Evolutionary conservation across 2,329 filamentous ascomycete species (phyloP).

Genomic region (Graphiopsis chlorocephala): DNA sequence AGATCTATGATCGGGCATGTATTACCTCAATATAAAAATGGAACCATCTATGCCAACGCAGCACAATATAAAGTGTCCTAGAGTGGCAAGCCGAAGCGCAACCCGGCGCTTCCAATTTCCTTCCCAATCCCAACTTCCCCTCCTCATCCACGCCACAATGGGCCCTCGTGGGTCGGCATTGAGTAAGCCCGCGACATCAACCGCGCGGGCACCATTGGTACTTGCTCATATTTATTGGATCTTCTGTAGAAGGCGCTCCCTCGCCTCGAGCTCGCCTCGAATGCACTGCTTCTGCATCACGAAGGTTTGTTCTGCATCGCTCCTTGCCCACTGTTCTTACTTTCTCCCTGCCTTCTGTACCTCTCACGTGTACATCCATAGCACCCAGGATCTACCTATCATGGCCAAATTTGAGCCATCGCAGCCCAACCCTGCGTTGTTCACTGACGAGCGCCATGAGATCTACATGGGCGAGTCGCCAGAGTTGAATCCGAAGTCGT

Average conservation of each 20-base stretch:
- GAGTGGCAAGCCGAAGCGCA: not conserved
- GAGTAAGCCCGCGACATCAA: not conserved
- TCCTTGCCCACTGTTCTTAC: not conserved
- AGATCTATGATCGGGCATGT: not conserved
- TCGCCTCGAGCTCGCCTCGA: not conserved
- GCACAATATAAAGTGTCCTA: not conserved
- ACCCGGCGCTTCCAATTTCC: not conserved
- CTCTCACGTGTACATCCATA: not conserved
- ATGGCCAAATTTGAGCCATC: constrained; percentile 17
- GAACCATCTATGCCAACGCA: not conserved
- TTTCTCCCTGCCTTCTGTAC: not conserved
- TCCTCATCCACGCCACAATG: not conserved
- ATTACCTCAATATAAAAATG: not conserved
- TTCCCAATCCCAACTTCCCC: not conserved
- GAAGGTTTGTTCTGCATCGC: constrained; percentile 4
- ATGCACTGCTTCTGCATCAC: not conserved
- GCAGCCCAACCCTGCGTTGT: constrained; percentile 27
- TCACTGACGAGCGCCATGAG: constrained; percentile 29
- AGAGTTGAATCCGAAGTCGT: constrained; percentile 23
- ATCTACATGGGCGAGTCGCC: constrained; percentile 30
- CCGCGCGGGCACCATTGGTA: not conserved
- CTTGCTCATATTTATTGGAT: not conserved
- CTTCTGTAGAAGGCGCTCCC: not conserved
- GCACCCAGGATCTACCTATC: not conserved
- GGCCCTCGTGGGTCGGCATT: constrained; percentile 4